phyloP scores from a whole-genome alignment of 1,139 yeast genomes.

The Zygotorulaspora mrakii region DNA sequence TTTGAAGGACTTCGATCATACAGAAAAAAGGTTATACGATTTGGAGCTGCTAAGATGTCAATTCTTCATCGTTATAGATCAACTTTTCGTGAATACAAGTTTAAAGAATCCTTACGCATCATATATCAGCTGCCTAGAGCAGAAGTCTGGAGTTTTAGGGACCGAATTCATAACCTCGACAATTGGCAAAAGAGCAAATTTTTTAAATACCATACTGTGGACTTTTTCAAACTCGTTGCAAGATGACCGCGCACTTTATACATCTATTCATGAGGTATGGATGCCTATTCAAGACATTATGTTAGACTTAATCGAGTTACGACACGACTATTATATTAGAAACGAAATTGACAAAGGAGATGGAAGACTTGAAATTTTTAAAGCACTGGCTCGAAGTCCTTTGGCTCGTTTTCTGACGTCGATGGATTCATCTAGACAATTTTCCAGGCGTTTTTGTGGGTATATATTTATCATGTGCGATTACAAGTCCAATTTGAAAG shows the following conservation, averaged over 20 bases:
- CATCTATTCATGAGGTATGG: constrained; percentile 29
- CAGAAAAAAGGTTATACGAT: constrained; percentile 19
- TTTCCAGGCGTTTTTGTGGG: constrained; percentile 22
- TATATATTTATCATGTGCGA: constrained; percentile 28
- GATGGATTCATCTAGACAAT: constrained; percentile 19
- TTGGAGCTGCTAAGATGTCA: constrained; percentile 34
- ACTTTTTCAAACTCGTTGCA: constrained; percentile 27
- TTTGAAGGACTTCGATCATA: constrained; percentile 22
- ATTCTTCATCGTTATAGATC: constrained; percentile 29
- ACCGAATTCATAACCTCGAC: constrained; percentile 20
- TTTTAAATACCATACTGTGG: constrained; percentile 31
- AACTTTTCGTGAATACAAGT: constrained; percentile 13
- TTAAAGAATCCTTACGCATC: constrained; percentile 24
- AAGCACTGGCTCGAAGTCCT: constrained; percentile 25
- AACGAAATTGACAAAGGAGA: constrained; percentile 16
- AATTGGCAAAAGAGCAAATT: constrained; percentile 25
- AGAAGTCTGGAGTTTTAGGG: constrained; percentile 22
- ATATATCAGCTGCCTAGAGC: constrained; percentile 28
- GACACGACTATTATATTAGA: constrained; percentile 27
- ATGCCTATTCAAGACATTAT: constrained; percentile 25
- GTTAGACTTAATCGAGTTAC: constrained; percentile 24
- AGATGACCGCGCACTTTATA: constrained; percentile 16
- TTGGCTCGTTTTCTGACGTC: constrained; percentile 21
- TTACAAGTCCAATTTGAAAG: constrained; percentile 8
- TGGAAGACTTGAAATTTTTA: constrained; percentile 10